Percentiles rank a stretch among this genome's conserved stretches.
Conservation (phyloP, 345 rosid genomes). For the Geranium brycei region DNA sequence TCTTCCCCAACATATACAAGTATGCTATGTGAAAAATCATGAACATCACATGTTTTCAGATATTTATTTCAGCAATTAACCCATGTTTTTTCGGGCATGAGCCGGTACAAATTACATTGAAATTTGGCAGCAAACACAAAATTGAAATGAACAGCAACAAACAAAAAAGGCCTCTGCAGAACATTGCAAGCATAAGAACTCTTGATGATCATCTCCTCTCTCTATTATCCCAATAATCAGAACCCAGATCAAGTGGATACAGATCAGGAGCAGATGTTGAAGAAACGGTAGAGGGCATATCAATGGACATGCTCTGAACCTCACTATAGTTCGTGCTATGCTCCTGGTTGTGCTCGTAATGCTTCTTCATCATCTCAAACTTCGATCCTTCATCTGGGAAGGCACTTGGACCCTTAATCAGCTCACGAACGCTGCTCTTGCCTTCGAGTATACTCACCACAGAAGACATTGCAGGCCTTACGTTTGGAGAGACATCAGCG, state of each 20-base stretch:
- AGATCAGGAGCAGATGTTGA: slow-evolving; percentile 24
- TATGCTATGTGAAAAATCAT: no score
- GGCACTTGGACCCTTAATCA: not conserved
- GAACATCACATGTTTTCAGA: no score
- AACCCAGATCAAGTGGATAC: slow-evolving; percentile 16
- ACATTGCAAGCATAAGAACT: not conserved
- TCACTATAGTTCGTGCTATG: not conserved
- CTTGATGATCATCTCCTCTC: not conserved
- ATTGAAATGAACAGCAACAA: no score
- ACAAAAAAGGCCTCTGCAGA: no score
- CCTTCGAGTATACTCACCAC: slow-evolving; percentile 57
- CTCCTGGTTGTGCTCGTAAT: slow-evolving; percentile 6
- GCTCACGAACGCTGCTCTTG: slow-evolving; percentile 13
- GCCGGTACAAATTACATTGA: no score
- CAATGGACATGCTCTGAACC: slow-evolving; percentile 11
- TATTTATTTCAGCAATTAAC: no score
- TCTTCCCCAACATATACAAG: no score
- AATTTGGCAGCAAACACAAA: no score
- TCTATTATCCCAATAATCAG: slow-evolving; percentile 11
- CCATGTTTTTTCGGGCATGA: no score
- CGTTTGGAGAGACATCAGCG: slow-evolving; percentile 21
- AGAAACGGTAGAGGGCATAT: slow-evolving; percentile 9
- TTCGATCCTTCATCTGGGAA: slow-evolving; percentile 2
- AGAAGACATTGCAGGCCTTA: slow-evolving; percentile 43
- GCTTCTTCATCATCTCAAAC: slow-evolving; percentile 11